A percentile compares a stretch with the other conserved stretches of the same genome.
Evolutionary conservation across 176 grass and related monocot species (phyloP).

Genomic region (Musa acuminata): DNA sequence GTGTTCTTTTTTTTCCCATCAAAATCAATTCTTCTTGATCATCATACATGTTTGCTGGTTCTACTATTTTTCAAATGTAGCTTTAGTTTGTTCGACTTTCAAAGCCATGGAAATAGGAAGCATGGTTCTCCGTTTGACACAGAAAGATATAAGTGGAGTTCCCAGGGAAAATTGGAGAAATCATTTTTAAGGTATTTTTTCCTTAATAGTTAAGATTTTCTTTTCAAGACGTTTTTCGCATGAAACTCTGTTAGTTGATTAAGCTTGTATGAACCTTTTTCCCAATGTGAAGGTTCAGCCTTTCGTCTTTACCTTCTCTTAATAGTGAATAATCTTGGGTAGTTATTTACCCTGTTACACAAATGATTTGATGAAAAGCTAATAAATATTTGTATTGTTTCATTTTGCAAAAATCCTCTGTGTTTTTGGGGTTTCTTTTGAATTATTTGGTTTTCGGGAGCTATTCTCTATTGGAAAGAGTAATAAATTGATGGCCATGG

Average conservation of each 20-base stretch:
- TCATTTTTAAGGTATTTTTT: conserved; percentile 79
- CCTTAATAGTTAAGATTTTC: neutral
- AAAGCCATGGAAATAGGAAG: conserved; percentile 85
- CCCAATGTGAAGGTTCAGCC: neutral
- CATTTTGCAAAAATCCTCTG: no score
- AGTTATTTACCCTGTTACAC: no score
- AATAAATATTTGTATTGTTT: no score
- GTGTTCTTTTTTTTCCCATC: conserved; percentile 19
- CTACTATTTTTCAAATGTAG: conserved; percentile 31
- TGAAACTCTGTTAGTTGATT: neutral
- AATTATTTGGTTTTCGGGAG: no score
- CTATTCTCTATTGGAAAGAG: no score
- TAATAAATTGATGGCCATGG: no score
- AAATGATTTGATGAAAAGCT: no score
- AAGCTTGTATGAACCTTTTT: neutral
- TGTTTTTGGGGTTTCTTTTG: no score
- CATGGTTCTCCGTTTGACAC: conserved; percentile 74
- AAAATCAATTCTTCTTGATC: neutral
- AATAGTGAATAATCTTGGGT: neutral
- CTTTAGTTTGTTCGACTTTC: conserved; percentile 84
- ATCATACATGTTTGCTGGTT: conserved; percentile 16
- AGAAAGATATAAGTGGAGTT: conserved; percentile 58
- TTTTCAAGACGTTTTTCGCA: neutral
- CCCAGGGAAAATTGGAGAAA: conserved; percentile 99
- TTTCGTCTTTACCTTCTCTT: neutral